A percentile compares a stretch with the other conserved stretches of the same genome.
phyloP scores from a whole-genome alignment of 345 rosid species.

The Combretum micranthum region DNA sequence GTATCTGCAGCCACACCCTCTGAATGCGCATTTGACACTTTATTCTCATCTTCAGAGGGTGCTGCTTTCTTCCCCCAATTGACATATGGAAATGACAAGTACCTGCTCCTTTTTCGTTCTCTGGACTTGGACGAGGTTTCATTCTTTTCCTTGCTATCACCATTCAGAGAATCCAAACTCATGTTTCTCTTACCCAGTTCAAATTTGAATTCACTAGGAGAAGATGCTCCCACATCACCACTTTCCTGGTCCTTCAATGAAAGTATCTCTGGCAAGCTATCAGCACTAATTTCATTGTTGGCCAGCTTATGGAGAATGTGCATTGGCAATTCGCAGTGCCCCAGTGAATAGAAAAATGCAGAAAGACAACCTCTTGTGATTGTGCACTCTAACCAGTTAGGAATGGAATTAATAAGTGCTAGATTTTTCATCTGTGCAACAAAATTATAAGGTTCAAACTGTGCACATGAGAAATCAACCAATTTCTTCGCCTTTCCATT shows the following conservation, averaged over 20 bases:
- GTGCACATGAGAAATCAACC: slow-evolving; percentile 31
- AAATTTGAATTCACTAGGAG: slow-evolving; percentile 15
- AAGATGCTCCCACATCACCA: slow-evolving; percentile 12
- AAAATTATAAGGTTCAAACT: slow-evolving; percentile 45
- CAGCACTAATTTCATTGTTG: slow-evolving; percentile 17
- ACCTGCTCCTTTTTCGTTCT: slow-evolving; percentile 66
- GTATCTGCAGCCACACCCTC: slow-evolving; percentile 13
- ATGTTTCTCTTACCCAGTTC: slow-evolving; percentile 29
- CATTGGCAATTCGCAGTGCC: slow-evolving; percentile 48
- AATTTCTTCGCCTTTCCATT: slow-evolving; percentile 15
- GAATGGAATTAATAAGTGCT: slow-evolving; percentile 30
- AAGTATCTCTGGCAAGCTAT: slow-evolving; percentile 1
- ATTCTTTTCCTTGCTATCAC: slow-evolving; percentile 11
- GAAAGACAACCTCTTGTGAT: slow-evolving; percentile 36
- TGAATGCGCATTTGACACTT: slow-evolving; percentile 10
- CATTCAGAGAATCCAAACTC: slow-evolving; percentile 13
- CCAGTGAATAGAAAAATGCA: slow-evolving; percentile 48
- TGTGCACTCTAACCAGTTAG: slow-evolving; percentile 42
- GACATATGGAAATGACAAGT: slow-evolving; percentile 57
- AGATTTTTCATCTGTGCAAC: slow-evolving; percentile 46
- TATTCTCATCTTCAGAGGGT: slow-evolving; percentile 20
- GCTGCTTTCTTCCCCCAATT: slow-evolving; percentile 27
- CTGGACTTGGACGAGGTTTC: slow-evolving; percentile 36
- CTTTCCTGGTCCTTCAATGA: slow-evolving; percentile 3
- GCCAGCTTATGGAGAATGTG: slow-evolving; percentile 26